Evolutionary conservation across 1,284 basidiomycete genomes (phyloP).

Genomic region (Mrakiaceae sp.): DNA sequence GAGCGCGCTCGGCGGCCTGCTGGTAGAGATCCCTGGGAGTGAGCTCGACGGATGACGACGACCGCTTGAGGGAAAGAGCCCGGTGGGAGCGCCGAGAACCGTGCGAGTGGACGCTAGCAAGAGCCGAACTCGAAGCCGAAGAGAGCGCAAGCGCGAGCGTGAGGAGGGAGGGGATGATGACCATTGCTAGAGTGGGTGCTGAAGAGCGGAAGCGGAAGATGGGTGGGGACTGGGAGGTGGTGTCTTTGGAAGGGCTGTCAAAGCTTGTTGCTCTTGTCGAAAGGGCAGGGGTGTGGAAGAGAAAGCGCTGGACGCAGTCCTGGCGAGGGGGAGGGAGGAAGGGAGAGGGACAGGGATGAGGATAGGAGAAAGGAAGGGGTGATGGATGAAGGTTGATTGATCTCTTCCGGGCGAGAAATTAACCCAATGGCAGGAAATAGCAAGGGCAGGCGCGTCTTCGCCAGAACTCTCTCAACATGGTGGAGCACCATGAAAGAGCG

Average conservation of each 20-base stretch:
- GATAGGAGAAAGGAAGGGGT: neutral
- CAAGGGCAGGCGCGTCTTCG: too few species aligned
- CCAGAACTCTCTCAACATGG: too few species aligned
- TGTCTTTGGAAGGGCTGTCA: neutral
- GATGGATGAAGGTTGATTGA: too few species aligned
- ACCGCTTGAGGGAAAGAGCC: neutral
- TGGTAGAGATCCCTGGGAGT: neutral
- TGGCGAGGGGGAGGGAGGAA: neutral
- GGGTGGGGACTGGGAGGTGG: neutral
- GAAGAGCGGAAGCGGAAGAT: neutral
- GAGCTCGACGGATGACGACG: neutral
- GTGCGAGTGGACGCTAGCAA: neutral
- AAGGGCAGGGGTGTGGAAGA: neutral
- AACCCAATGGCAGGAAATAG: too few species aligned
- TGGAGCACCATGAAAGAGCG: too few species aligned
- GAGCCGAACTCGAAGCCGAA: neutral
- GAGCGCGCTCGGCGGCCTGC: neutral
- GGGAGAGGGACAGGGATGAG: neutral
- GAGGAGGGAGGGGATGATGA: neutral
- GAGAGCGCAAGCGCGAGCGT: conserved; percentile 2
- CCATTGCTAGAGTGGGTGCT: neutral
- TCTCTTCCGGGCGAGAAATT: too few species aligned
- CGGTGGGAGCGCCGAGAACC: neutral
- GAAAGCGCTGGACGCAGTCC: neutral
- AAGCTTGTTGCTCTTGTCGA: neutral